A percentile compares a stretch with the other conserved stretches of the same genome.
These are phyloP conservation scores for Eucalyptus camaldulensis DNA, from an alignment of 345 rosid genomes.

Conservation along the genomic window DNA sequence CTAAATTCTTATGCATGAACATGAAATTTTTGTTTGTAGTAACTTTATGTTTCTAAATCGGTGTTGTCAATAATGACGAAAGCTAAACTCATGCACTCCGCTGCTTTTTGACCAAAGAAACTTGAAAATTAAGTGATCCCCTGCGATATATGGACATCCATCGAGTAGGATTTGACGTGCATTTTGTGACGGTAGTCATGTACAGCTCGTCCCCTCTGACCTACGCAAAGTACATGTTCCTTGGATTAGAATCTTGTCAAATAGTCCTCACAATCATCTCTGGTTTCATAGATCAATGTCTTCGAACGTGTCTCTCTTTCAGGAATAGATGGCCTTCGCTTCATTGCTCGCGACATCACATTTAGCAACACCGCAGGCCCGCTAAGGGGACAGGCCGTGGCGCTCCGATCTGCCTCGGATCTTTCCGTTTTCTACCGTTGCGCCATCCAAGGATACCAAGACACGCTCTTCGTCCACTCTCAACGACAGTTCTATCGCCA, in stretches of 20 bases:
- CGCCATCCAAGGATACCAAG: slow-evolving; percentile 34
- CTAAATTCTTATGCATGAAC: not conserved
- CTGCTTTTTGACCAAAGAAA: not conserved
- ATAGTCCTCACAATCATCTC: not conserved
- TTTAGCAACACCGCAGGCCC: slow-evolving; percentile 60
- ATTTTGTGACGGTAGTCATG: not conserved
- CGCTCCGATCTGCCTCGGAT: slow-evolving; percentile 43
- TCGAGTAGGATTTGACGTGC: not conserved
- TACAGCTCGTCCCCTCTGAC: not conserved
- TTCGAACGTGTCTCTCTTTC: not conserved
- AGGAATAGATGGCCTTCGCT: slow-evolving; percentile 4
- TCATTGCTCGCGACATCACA: slow-evolving; percentile 57
- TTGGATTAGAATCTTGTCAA: not conserved
- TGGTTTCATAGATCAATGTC: not conserved
- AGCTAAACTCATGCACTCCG: not conserved
- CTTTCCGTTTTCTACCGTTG: slow-evolving; percentile 29
- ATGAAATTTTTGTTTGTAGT: not conserved
- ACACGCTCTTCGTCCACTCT: slow-evolving; percentile 51
- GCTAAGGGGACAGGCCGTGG: slow-evolving; percentile 49
- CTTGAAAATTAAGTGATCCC: not conserved
- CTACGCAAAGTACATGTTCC: not conserved
- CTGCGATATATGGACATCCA: not conserved
- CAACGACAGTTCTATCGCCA: slow-evolving; percentile 32
- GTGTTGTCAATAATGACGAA: not conserved
- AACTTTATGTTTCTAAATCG: not conserved